Conservation (phyloP, 164 flowering plant species). For the Tetrastigma voinierianum region DNA sequence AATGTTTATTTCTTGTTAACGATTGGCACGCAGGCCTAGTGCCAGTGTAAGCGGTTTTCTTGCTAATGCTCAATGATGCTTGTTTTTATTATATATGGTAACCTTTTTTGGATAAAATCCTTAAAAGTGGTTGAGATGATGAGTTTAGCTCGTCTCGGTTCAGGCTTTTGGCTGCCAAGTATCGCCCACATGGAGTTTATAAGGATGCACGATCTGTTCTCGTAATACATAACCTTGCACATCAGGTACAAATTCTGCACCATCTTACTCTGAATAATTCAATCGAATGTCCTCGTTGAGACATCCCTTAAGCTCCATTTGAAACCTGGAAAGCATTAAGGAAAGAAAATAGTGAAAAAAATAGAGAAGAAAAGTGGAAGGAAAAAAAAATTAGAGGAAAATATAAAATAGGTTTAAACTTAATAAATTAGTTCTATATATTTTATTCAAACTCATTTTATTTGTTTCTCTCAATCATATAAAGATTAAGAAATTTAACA, state of each 20-base stretch:
- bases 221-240: slow-evolving; percentile 93
- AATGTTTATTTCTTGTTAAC: slow-evolving; percentile 85
- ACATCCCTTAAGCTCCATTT: too few species aligned
- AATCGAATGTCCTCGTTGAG: not conserved
- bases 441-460: too few species aligned
- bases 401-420: too few species aligned
- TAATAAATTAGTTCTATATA: too few species aligned
- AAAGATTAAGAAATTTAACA: too few species aligned
- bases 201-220: slow-evolving; percentile 80
- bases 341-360: too few species aligned
- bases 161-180: slow-evolving; percentile 89
- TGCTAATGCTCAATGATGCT: not conserved
- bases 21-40: slow-evolving; percentile 99
- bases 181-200: slow-evolving; percentile 86
- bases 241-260: slow-evolving; percentile 53
- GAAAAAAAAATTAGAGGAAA: too few species aligned
- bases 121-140: not conserved
- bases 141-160: slow-evolving; percentile 15
- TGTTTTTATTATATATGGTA: not conserved
- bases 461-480: too few species aligned
- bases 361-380: too few species aligned
- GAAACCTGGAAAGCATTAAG: too few species aligned
- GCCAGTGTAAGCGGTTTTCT: slow-evolving; percentile 62
- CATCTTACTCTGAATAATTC: not conserved
- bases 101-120: not conserved